Conservation (phyloP, 164 flowering plant genomes). For the Vitis rotundifolia region DNA sequence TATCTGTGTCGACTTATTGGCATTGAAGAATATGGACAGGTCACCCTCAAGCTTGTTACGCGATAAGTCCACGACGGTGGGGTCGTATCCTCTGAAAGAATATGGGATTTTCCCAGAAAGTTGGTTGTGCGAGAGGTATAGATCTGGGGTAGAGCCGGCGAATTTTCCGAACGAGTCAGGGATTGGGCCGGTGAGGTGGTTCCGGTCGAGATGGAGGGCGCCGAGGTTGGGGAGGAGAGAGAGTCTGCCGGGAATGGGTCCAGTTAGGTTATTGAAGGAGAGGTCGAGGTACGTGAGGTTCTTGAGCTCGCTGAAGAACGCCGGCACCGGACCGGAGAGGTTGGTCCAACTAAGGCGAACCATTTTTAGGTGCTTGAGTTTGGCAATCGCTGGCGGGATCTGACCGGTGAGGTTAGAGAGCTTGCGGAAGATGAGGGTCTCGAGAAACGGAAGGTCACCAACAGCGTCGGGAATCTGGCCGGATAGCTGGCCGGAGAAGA, state of each 20-base stretch:
- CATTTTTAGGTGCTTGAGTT: conserved; percentile 48
- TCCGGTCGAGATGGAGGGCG: conserved; percentile 52
- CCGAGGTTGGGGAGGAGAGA: conserved; percentile 35
- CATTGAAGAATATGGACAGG: conserved; percentile 48
- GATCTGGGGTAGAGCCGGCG: conserved; percentile 12
- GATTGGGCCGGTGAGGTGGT: conserved; percentile 60
- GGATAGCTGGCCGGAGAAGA: conserved; percentile 39
- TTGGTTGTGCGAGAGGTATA: conserved; percentile 62
- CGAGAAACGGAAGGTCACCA: conserved; percentile 63
- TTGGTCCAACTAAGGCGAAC: conserved; percentile 47
- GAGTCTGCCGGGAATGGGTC: conserved; percentile 58
- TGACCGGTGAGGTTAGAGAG: conserved; percentile 60
- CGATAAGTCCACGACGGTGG: conserved; percentile 41
- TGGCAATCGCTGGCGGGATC: conserved; percentile 54
- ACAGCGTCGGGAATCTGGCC: conserved; percentile 61
- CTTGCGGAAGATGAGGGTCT: conserved; percentile 44
- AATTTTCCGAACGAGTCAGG: conserved; percentile 56
- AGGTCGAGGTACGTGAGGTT: conserved; percentile 48
- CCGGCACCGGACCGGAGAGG: conserved; percentile 68
- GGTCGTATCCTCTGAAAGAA: conserved; percentile 37
- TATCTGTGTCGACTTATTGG: conserved; percentile 20
- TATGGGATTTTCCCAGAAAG: conserved; percentile 61
- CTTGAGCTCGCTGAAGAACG: conserved; percentile 44
- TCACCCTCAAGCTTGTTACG: conserved; percentile 58
- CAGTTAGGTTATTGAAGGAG: conserved; percentile 57